phyloP scores from a whole-genome alignment of 192 early-diverging fungal genomes.

The Coemansia sp. region DNA sequence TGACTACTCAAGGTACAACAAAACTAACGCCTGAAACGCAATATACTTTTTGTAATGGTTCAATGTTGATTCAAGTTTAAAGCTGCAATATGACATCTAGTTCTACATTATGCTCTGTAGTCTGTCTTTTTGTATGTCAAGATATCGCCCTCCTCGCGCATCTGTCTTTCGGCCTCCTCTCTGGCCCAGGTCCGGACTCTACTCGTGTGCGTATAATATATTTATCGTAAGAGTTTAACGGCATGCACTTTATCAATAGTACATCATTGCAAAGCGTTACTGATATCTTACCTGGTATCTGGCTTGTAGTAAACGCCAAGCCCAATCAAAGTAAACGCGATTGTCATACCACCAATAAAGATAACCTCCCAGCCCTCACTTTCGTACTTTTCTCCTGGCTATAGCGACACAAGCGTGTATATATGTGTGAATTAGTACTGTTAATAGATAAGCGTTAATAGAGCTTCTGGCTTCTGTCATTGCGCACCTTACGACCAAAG shows the following conservation, averaged over 20 bases:
- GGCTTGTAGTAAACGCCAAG: constrained; percentile 71
- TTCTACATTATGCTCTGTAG: constrained; percentile 34
- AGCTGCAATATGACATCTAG: background rate
- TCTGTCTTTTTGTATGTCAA: constrained; percentile 62
- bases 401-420: constrained; percentile 9
- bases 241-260: background rate
- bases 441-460: no score
- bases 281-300: constrained; percentile 63
- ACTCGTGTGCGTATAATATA: constrained; percentile 1
- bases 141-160: constrained; percentile 65
- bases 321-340: constrained; percentile 58
- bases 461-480: no score
- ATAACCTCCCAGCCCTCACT: constrained; percentile 75
- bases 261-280: background rate
- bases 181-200: constrained; percentile 74
- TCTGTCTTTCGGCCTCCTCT: constrained; percentile 71
- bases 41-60: background rate
- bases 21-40: no score
- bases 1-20: no score
- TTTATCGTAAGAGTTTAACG: background rate
- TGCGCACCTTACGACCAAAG: constrained; percentile 70
- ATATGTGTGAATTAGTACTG: no score
- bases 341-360: constrained; percentile 63
- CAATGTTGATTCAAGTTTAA: background rate
- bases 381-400: constrained; percentile 65